Percentiles rank a stretch among this genome's conserved stretches.
These are phyloP conservation scores for Psilocybe cyanescens DNA, from an alignment of 768 basidiomycete genomes.

Conservation along the genomic window DNA sequence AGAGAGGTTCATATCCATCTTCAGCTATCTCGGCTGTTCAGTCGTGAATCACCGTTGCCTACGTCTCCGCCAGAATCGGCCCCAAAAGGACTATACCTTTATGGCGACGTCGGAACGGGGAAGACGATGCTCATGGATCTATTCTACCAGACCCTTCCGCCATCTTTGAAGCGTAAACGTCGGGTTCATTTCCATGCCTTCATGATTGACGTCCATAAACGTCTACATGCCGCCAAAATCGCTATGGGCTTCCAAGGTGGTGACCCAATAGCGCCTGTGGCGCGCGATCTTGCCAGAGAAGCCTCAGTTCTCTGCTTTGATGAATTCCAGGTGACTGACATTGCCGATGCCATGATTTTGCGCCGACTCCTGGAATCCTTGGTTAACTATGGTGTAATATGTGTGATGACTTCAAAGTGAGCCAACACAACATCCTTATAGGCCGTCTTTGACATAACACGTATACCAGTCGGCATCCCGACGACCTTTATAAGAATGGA, in stretches of 20 bases:
- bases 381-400: conserved; percentile 87
- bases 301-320: conserved; percentile 93
- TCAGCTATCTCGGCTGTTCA: conserved; percentile 53
- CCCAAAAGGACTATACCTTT: conserved; percentile 92
- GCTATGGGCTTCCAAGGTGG: conserved; percentile 69
- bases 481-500: conserved; percentile 98
- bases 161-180: conserved; percentile 68
- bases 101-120: conserved; percentile 96
- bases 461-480: conserved; percentile 84
- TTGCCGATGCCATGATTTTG: conserved; percentile 98
- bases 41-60: conserved; percentile 38
- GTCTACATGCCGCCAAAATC: conserved; percentile 81
- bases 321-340: conserved; percentile 99
- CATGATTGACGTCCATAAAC: conserved; percentile 98
- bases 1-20: conserved; percentile 21
- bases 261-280: conserved; percentile 88
- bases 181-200: conserved; percentile 98
- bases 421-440: conserved; percentile 27
- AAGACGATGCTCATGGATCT: conserved; percentile 99
- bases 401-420: conserved; percentile 97
- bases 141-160: conserved; percentile 84
- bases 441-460: background rate
- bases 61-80: conserved; percentile 50
- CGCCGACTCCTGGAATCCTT: conserved; percentile 87
- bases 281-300: conserved; percentile 83